These are phyloP conservation scores for Biscogniauxia mediterranea DNA, from an alignment of 2,329 filamentous ascomycete genomes.

Conservation along the genomic window DNA sequence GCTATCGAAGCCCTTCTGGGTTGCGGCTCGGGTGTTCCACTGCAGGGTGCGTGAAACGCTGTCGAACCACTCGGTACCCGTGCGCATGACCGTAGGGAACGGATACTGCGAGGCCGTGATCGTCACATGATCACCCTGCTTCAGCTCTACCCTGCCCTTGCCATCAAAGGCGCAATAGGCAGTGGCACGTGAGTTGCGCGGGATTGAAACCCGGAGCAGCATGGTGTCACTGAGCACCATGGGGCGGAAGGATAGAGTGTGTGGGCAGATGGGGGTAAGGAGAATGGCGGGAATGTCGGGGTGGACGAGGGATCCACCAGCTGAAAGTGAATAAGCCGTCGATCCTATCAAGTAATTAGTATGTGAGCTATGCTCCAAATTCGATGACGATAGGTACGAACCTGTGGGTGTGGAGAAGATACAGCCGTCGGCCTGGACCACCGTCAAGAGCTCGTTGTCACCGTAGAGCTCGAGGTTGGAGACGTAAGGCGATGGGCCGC, in stretches of 20 bases:
- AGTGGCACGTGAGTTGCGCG: conserved; percentile 79
- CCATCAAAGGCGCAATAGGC: conserved; percentile 98
- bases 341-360: conserved; percentile 48
- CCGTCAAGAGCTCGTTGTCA: conserved; percentile 90
- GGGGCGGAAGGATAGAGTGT: conserved; percentile 93
- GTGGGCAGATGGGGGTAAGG: conserved; percentile 94
- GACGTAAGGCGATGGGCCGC: conserved; percentile 93
- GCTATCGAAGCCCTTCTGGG: conserved; percentile 83
- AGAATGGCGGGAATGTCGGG: conserved; percentile 96
- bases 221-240: conserved; percentile 98
- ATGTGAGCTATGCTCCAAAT: background rate
- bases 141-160: conserved; percentile 90
- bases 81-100: conserved; percentile 92
- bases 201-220: conserved; percentile 84
- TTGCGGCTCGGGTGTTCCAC: conserved; percentile 92
- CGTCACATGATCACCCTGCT: conserved; percentile 91
- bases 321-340: conserved; percentile 94
- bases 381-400: background rate
- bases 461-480: conserved; percentile 96
- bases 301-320: conserved; percentile 91
- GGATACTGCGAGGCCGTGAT: conserved; percentile 95
- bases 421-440: conserved; percentile 94
- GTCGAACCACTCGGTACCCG: conserved; percentile 93
- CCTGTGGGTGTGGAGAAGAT: conserved; percentile 97
- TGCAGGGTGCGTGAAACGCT: conserved; percentile 87